These are phyloP conservation scores for Ceratopteris richardii DNA, from an alignment of 75 land plant genomes.

Conservation along the genomic window DNA sequence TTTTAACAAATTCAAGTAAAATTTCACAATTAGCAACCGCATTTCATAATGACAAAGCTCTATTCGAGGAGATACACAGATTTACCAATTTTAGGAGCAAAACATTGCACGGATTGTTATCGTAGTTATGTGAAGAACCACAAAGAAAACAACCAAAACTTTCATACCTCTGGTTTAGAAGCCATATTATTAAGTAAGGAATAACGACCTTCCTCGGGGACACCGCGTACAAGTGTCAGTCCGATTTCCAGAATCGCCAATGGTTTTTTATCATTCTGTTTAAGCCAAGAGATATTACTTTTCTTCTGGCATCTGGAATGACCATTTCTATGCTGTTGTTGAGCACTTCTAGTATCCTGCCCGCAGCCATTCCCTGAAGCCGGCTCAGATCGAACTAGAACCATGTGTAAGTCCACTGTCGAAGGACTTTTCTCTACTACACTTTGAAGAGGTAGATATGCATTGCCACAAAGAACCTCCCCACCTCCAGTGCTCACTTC, in stretches of 20 bases:
- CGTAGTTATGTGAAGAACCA: too few relatives aligned
- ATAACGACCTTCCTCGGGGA: not conserved
- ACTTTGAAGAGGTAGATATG: not conserved
- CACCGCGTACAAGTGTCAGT: not conserved
- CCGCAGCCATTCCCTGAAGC: not conserved
- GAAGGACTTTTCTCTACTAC: not conserved
- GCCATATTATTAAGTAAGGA: too few relatives aligned
- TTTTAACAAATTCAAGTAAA: too few relatives aligned
- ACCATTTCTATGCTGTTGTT: too few relatives aligned
- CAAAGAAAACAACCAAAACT: too few relatives aligned
- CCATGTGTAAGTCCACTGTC: not conserved
- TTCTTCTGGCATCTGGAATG: not conserved
- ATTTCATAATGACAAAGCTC: too few relatives aligned
- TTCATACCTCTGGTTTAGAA: not conserved
- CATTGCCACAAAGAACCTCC: not conserved
- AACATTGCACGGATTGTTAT: too few relatives aligned
- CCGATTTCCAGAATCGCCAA: not conserved
- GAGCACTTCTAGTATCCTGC: too few relatives aligned
- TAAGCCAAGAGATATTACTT: not conserved
- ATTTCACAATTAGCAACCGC: too few relatives aligned
- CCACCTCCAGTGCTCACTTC: not conserved
- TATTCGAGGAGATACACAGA: too few relatives aligned
- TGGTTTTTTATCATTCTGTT: not conserved
- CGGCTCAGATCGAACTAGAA: not conserved
- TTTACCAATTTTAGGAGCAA: too few relatives aligned